A percentile compares a stretch with the other conserved stretches of the same genome.
Conservation (phyloP, 2,329 filamentous ascomycete genomes). For the Fusarium metavorans region DNA sequence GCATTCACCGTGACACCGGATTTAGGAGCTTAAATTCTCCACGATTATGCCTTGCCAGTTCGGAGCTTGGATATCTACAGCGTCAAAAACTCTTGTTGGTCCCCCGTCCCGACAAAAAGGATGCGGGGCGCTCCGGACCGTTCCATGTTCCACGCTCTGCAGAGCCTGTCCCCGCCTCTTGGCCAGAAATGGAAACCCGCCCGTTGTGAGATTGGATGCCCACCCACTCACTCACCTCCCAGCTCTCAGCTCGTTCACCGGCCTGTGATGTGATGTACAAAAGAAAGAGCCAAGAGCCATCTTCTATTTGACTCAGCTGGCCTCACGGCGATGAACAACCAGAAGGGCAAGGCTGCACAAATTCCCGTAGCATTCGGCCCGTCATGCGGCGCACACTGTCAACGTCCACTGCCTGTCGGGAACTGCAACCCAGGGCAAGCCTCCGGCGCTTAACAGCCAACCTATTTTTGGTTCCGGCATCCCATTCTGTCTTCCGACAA, state of each 20-base stretch:
- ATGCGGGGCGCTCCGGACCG: slow-evolving; percentile 32
- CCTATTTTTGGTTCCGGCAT: slow-evolving; percentile 33
- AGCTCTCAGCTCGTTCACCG: not conserved
- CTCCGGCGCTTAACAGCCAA: slow-evolving; percentile 23
- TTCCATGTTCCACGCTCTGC: slow-evolving; percentile 16
- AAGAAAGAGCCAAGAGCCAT: not conserved
- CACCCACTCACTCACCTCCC: not conserved
- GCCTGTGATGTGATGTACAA: slow-evolving; percentile 15
- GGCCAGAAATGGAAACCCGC: slow-evolving; percentile 32
- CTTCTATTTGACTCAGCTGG: not conserved
- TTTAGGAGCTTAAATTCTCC: not conserved
- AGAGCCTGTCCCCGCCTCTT: slow-evolving; percentile 33
- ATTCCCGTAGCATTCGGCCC: slow-evolving; percentile 23
- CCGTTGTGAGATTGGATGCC: not conserved
- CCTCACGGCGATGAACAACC: not conserved
- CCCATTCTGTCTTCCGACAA: slow-evolving; percentile 9
- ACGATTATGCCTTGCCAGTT: slow-evolving; percentile 16
- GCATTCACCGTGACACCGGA: slow-evolving; percentile 16
- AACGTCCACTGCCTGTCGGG: slow-evolving; percentile 16
- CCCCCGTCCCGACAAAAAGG: slow-evolving; percentile 5
- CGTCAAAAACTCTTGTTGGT: not conserved
- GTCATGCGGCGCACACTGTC: slow-evolving; percentile 25
- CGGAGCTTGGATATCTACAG: not conserved
- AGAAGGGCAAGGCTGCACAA: slow-evolving; percentile 5
- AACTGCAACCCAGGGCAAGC: slow-evolving; percentile 29